Evolutionary conservation across 768 basidiomycete genomes (phyloP).

Genomic region (Cystofilobasidium bisporidii): DNA sequence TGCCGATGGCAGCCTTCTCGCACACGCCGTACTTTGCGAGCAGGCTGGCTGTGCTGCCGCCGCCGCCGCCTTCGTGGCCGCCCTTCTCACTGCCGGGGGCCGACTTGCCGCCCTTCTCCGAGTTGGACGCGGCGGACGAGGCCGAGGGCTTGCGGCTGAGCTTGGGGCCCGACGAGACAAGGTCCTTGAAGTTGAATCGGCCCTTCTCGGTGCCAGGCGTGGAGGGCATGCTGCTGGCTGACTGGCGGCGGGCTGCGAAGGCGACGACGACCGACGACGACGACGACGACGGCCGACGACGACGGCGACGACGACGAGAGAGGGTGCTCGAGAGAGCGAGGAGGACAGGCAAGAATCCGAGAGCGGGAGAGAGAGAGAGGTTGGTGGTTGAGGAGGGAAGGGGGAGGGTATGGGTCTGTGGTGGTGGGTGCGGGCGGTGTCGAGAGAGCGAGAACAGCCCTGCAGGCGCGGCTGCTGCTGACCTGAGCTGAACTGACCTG

Average conservation of each 20-base stretch:
- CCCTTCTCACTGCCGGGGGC: slow-evolving; percentile 14
- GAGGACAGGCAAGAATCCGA: too few species aligned
- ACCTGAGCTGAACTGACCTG: too few species aligned
- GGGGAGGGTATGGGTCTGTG: too few species aligned
- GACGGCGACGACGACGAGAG: too few species aligned
- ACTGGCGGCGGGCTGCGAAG: too few species aligned
- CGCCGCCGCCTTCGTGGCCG: slow-evolving; percentile 46
- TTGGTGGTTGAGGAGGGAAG: too few species aligned
- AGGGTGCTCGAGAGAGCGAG: too few species aligned
- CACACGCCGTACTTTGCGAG: slow-evolving; percentile 94
- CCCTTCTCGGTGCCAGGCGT: slow-evolving; percentile 41
- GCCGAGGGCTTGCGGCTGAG: slow-evolving; percentile 61
- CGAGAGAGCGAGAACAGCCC: too few species aligned
- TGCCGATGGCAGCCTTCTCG: slow-evolving; percentile 92
- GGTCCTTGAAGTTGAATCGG: slow-evolving; percentile 75
- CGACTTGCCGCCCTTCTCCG: slow-evolving; percentile 44
- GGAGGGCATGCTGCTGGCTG: not conserved
- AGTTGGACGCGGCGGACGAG: slow-evolving; percentile 56
- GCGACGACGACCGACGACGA: slow-evolving; percentile 13
- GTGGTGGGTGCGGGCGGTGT: too few species aligned
- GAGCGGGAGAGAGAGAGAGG: too few species aligned
- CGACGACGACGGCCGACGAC: too few species aligned
- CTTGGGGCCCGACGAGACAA: slow-evolving; percentile 65
- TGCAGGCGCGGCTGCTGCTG: too few species aligned
- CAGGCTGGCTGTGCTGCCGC: slow-evolving; percentile 47